A percentile compares a stretch with the other conserved stretches of the same genome.
Evolutionary conservation across 345 rosid species (phyloP).

Genomic region (Salix koriyanagi): DNA sequence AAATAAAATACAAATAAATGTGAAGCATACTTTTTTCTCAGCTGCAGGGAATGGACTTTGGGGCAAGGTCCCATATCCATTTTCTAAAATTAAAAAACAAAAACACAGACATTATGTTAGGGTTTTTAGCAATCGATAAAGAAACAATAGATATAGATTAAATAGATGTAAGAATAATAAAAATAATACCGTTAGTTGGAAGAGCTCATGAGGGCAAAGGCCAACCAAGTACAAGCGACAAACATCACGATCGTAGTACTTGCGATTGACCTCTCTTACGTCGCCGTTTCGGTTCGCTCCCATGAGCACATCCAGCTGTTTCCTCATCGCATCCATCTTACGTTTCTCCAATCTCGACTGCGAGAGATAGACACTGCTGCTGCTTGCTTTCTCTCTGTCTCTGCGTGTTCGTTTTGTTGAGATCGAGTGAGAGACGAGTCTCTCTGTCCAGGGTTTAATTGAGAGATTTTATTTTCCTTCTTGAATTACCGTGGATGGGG

Average conservation of each 20-base stretch:
- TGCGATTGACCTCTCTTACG: slow-evolving; percentile 91
- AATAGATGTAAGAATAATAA: background rate
- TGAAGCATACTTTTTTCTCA: slow-evolving; percentile 91
- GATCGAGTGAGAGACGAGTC: background rate
- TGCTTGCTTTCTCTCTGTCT: background rate
- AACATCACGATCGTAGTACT: slow-evolving; percentile 97
- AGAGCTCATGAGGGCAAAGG: slow-evolving; percentile 99
- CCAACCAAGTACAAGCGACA: slow-evolving; percentile 95
- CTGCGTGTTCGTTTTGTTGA: background rate
- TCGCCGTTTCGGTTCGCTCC: slow-evolving; percentile 99
- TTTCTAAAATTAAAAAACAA: slow-evolving; percentile 48
- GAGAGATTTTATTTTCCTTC: background rate
- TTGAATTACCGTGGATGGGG: background rate
- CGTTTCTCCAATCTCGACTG: background rate
- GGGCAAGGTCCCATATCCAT: slow-evolving; percentile 99
- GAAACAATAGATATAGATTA: no score
- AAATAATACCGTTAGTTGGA: slow-evolving; percentile 73
- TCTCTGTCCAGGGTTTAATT: background rate
- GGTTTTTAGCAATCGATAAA: background rate
- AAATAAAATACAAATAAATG: background rate
- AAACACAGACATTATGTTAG: background rate
- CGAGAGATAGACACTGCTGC: background rate
- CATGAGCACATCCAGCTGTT: slow-evolving; percentile 98
- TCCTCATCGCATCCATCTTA: slow-evolving; percentile 94
- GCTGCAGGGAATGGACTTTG: slow-evolving; percentile 92